Percentiles rank a stretch among this genome's conserved stretches.
phyloP scores from a whole-genome alignment of 371 early-diverging fungal genomes.

The Lichtheimia ornata region DNA sequence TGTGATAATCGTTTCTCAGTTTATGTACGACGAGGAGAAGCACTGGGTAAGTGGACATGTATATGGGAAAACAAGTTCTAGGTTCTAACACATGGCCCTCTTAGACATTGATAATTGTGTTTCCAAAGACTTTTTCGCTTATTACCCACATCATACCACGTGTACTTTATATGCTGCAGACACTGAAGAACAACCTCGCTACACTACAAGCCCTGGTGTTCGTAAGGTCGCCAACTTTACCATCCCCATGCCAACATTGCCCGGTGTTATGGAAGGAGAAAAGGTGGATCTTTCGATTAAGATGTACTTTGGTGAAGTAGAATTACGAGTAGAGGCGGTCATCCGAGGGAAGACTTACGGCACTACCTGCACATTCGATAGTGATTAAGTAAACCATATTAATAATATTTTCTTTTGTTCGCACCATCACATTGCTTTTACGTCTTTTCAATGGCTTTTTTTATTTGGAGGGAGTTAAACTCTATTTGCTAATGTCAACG shows the following conservation, averaged over 20 bases:
- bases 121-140: constrained; percentile 51
- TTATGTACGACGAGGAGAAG: constrained; percentile 43
- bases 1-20: constrained; percentile 51
- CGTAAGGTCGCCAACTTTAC: constrained; percentile 50
- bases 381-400: constrained; percentile 22
- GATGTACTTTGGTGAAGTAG: constrained; percentile 52
- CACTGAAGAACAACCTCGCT: constrained; percentile 45
- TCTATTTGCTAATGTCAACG: too few relatives aligned
- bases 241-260: constrained; percentile 47
- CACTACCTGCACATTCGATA: constrained; percentile 48
- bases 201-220: constrained; percentile 44
- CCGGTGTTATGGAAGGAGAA: constrained; percentile 44
- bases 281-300: constrained; percentile 46
- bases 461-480: too few relatives aligned
- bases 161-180: constrained; percentile 52
- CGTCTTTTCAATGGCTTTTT: too few relatives aligned
- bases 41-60: constrained; percentile 27
- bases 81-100: neutral
- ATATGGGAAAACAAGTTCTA: neutral
- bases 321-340: constrained; percentile 53
- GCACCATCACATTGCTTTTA: too few relatives aligned
- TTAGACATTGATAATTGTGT: constrained; percentile 43
- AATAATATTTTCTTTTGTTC: neutral
- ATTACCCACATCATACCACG: constrained; percentile 54
- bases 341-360: constrained; percentile 55